Evolutionary conservation across 2,329 filamentous ascomycete genomes (phyloP).

Genomic region (Diaporthe sp.): DNA sequence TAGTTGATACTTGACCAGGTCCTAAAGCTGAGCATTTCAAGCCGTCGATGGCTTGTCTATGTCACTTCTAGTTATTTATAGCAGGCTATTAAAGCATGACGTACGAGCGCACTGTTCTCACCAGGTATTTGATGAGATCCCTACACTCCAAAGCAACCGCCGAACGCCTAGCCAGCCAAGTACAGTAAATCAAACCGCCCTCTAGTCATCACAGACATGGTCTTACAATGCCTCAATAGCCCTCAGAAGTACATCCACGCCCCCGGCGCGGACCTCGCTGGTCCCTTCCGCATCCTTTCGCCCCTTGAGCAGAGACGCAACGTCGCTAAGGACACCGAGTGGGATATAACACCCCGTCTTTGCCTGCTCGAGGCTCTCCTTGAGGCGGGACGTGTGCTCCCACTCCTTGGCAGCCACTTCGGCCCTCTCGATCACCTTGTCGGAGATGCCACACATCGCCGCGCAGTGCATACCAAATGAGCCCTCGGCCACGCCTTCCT

Average conservation of each 20-base stretch:
- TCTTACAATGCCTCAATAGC: conserved; percentile 71
- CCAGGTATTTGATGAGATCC: not conserved
- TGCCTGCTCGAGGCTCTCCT: conserved; percentile 87
- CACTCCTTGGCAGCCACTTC: conserved; percentile 91
- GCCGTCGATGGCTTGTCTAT: not conserved
- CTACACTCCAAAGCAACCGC: not conserved
- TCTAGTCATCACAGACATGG: not conserved
- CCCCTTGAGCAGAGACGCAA: conserved; percentile 81
- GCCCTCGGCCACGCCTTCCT: conserved; percentile 93
- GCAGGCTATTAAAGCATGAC: not conserved
- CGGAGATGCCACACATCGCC: conserved; percentile 95
- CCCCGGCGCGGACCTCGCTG: conserved; percentile 61
- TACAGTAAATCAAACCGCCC: not conserved
- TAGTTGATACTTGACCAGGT: not conserved
- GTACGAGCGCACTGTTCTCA: not conserved
- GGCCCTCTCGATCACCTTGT: conserved; percentile 85
- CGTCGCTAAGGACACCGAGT: conserved; percentile 88
- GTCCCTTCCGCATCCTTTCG: conserved; percentile 52
- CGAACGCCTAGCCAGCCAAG: conserved; percentile 1
- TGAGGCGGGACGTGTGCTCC: conserved; percentile 94
- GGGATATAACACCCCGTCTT: conserved; percentile 86
- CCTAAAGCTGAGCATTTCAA: too few relatives aligned
- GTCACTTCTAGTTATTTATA: not conserved
- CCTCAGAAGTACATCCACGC: conserved; percentile 71
- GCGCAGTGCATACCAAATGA: conserved; percentile 99